These are phyloP conservation scores for Aspergillus terreus DNA, from an alignment of 2,329 filamentous ascomycete genomes.

Conservation along the genomic window DNA sequence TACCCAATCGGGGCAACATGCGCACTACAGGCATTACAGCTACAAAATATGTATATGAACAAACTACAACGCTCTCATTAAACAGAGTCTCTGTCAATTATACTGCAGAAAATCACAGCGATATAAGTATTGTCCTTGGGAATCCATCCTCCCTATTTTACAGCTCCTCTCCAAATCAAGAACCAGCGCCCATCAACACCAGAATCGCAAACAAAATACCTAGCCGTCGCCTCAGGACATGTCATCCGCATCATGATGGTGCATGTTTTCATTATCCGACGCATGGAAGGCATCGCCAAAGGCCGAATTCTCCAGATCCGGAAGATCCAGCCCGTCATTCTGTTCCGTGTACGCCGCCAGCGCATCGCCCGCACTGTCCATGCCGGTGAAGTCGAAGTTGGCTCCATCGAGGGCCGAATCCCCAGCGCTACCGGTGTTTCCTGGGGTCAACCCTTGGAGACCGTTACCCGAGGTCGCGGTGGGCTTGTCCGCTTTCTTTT, in stretches of 20 bases:
- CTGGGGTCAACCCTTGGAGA: conserved; percentile 21
- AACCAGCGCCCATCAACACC: conserved; percentile 15
- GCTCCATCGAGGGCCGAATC: conserved; percentile 33
- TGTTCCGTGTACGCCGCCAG: conserved; percentile 64
- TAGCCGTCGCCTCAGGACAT: conserved; percentile 26
- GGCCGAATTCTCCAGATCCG: conserved; percentile 72
- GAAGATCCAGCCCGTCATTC: conserved; percentile 50
- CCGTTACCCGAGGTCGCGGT: conserved; percentile 19
- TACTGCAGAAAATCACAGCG: too few species aligned
- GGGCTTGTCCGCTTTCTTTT: conserved; percentile 38
- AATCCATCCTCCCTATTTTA: conserved; percentile 2
- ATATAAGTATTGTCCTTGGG: background rate
- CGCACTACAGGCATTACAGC: too few species aligned
- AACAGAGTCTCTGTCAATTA: too few species aligned
- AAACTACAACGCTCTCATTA: too few species aligned
- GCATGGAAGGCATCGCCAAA: conserved; percentile 79
- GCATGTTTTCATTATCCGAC: conserved; percentile 45
- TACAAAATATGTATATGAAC: too few species aligned
- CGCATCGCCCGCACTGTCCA: conserved; percentile 68
- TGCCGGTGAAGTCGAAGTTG: conserved; percentile 46
- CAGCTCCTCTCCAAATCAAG: background rate
- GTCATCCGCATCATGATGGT: conserved; percentile 39
- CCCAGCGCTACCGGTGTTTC: conserved; percentile 16
- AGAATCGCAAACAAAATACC: background rate
- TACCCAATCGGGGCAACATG: too few species aligned